phyloP scores from a whole-genome alignment of 768 basidiomycete genomes.

The Exidia glandulosa region DNA sequence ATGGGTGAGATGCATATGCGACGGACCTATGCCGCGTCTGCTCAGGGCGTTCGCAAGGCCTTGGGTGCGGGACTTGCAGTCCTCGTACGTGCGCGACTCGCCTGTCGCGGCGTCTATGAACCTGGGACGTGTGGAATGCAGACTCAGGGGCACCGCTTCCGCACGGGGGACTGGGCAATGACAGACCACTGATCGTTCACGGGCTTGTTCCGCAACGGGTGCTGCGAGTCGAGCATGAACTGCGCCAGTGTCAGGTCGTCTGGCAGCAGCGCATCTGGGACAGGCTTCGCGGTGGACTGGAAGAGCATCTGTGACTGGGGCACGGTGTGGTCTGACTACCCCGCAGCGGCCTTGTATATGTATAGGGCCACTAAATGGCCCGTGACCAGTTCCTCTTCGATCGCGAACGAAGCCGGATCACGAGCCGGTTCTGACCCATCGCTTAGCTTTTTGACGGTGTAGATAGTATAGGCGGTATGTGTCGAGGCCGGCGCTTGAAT shows the following conservation, averaged over 20 bases:
- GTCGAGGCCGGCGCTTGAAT: too few species aligned
- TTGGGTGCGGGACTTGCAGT: slow-evolving; percentile 6
- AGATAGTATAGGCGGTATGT: too few species aligned
- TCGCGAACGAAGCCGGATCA: too few species aligned
- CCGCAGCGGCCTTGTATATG: too few species aligned
- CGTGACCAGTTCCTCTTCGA: too few species aligned
- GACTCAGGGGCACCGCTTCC: neutral
- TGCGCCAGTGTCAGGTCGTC: slow-evolving; percentile 12
- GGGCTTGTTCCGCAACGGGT: slow-evolving; percentile 6
- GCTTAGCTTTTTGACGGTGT: too few species aligned
- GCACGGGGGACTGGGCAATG: too few species aligned
- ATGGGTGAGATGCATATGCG: slow-evolving; percentile 1
- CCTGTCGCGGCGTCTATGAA: slow-evolving; percentile 2
- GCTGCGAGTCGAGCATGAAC: slow-evolving; percentile 12
- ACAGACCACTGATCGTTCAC: neutral
- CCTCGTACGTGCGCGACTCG: slow-evolving; percentile 3
- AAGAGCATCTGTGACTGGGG: too few species aligned
- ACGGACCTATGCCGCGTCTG: slow-evolving; percentile 4
- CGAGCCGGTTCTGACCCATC: too few species aligned
- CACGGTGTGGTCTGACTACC: too few species aligned
- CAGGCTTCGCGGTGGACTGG: neutral
- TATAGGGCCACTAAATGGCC: too few species aligned
- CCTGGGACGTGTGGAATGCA: neutral
- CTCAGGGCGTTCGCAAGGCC: slow-evolving; percentile 12
- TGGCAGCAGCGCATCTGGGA: neutral